Conservation (phyloP, 2,329 filamentous ascomycete species). For the Lizonia empirigonia region DNA sequence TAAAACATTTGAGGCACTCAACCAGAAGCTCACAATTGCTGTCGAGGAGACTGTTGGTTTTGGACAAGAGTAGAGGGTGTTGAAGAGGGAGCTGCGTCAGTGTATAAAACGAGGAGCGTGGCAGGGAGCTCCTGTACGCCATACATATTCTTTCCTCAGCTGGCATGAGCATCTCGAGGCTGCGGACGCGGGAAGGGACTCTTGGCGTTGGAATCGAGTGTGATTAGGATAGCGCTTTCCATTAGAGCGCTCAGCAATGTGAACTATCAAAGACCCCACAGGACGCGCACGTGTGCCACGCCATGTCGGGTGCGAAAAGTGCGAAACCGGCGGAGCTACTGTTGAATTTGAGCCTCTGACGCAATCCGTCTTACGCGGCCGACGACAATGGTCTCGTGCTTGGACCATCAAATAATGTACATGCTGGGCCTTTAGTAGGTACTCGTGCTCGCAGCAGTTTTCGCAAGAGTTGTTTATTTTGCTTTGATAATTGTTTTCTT, state of each 20-base stretch:
- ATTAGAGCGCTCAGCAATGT: constrained; percentile 4
- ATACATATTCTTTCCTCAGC: constrained; percentile 8
- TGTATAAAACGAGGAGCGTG: constrained; percentile 11
- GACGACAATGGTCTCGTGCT: no score
- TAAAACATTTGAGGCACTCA: constrained; percentile 82
- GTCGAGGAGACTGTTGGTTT: constrained; percentile 99
- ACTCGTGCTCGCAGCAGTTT: no score
- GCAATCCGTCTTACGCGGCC: no score
- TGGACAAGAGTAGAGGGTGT: constrained; percentile 76
- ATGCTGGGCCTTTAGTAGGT: no score
- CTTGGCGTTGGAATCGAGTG: not conserved
- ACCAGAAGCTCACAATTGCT: constrained; percentile 90
- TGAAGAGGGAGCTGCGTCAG: not conserved
- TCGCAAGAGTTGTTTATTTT: no score
- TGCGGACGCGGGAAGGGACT: not conserved
- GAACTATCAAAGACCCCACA: not conserved
- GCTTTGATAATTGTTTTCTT: no score
- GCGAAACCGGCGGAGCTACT: no score
- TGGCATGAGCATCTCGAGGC: constrained; percentile 6
- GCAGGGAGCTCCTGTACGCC: not conserved
- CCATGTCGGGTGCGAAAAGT: no score
- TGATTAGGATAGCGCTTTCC: constrained; percentile 6
- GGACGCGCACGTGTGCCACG: not conserved
- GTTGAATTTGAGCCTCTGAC: no score
- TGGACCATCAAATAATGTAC: no score